Evolutionary conservation across 805 yeast genomes (phyloP).

Genomic region (Kazachstania bromeliacearum): DNA sequence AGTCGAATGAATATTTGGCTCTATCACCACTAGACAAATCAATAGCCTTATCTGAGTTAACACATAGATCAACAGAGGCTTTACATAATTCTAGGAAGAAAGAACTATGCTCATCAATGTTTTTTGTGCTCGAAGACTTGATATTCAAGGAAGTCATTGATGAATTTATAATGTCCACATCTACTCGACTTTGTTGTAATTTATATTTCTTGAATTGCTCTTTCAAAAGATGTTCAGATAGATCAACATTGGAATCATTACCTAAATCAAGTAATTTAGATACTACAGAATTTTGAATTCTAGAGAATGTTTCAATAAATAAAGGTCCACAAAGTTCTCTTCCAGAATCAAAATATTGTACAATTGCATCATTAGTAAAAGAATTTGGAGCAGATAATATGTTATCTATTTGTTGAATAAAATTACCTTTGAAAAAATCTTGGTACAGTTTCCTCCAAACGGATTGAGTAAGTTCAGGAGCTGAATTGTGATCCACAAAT

Average conservation of each 20-base stretch:
- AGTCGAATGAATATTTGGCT: constrained; percentile 14
- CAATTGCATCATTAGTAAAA: constrained; percentile 22
- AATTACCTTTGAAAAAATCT: constrained; percentile 10
- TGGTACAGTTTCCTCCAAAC: constrained; percentile 14
- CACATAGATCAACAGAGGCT: constrained; percentile 16
- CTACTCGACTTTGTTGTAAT: constrained; percentile 6
- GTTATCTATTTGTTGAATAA: constrained; percentile 14
- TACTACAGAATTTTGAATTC: constrained; percentile 17
- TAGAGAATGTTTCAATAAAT: constrained; percentile 16
- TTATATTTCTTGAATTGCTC: constrained; percentile 2
- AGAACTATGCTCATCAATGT: constrained; percentile 26
- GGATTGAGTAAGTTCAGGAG: constrained; percentile 9
- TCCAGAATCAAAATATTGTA: constrained; percentile 22
- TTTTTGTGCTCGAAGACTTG: constrained; percentile 23
- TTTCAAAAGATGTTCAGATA: constrained; percentile 8
- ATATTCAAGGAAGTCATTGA: neutral
- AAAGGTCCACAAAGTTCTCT: constrained; percentile 22
- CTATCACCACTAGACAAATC: constrained; percentile 15
- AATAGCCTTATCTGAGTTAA: constrained; percentile 12
- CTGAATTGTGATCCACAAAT: constrained; percentile 11
- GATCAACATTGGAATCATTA: neutral
- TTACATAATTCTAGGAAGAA: constrained; percentile 22
- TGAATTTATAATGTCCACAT: neutral
- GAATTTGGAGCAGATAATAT: constrained; percentile 10
- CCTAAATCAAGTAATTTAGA: constrained; percentile 8